phyloP scores from a whole-genome alignment of 2,329 filamentous ascomycete genomes.

The Fusarium oxysporum region DNA sequence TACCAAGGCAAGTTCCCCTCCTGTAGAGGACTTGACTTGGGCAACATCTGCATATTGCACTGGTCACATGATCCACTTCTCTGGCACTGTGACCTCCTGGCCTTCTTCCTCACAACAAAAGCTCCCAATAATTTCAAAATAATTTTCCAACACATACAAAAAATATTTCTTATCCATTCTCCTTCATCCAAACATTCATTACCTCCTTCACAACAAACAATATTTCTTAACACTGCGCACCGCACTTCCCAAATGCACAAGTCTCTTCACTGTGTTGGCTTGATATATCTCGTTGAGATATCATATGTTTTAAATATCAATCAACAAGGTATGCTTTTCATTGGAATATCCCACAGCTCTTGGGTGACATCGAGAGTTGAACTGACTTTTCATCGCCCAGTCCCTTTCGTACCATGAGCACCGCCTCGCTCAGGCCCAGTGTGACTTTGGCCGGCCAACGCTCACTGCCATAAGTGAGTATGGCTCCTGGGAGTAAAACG shows the following conservation, averaged over 20 bases:
- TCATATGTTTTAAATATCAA: not conserved
- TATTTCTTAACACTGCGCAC: not conserved
- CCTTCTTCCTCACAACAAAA: not conserved
- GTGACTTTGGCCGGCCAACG: not conserved
- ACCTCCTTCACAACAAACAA: not conserved
- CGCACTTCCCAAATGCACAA: not conserved
- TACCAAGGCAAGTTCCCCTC: not conserved
- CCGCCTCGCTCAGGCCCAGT: no score
- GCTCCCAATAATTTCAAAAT: not conserved
- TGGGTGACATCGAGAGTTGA: not conserved
- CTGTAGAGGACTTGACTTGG: not conserved
- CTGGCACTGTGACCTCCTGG: not conserved
- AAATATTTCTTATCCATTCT: not conserved
- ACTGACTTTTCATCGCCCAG: not conserved
- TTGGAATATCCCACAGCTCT: not conserved
- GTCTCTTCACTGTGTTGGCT: not conserved
- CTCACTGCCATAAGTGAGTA: not conserved
- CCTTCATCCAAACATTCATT: not conserved
- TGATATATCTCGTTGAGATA: not conserved
- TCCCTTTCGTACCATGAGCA: not conserved
- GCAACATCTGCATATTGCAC: not conserved
- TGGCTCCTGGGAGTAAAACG: not conserved
- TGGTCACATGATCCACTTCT: not conserved
- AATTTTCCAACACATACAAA: not conserved
- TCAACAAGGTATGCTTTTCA: not conserved